These are phyloP conservation scores for Arthrobotrys megalospora DNA, from an alignment of 2,329 filamentous ascomycete genomes.

Conservation along the genomic window DNA sequence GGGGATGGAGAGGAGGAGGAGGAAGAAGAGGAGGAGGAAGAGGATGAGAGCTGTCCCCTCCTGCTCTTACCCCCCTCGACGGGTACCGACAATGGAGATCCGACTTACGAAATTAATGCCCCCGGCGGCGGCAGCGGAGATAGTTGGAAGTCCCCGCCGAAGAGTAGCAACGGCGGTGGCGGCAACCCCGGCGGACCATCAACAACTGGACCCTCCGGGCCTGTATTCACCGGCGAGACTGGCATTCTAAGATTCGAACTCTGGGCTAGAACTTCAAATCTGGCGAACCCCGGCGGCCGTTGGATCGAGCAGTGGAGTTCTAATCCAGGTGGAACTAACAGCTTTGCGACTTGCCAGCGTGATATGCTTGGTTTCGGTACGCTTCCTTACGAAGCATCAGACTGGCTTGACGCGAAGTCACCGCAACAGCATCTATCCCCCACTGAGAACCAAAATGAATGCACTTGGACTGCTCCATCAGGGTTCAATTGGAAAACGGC, in stretches of 20 bases:
- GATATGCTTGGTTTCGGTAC: neutral
- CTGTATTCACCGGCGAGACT: neutral
- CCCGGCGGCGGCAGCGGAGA: neutral
- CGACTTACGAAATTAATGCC: constrained; percentile 1
- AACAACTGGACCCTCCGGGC: neutral
- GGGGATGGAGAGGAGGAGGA: constrained; percentile 9
- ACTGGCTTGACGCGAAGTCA: neutral
- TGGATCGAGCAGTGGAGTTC: constrained; percentile 14
- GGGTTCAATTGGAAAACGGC: neutral
- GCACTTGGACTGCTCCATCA: neutral
- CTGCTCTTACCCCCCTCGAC: neutral
- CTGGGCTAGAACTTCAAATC: constrained; percentile 3
- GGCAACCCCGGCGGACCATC: neutral
- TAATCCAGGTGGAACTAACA: neutral
- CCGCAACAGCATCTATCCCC: neutral
- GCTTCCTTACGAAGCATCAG: neutral
- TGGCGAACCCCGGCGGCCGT: neutral
- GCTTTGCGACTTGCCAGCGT: neutral
- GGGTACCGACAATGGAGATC: neutral
- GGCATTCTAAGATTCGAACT: neutral
- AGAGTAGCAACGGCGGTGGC: neutral
- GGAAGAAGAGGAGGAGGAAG: constrained; percentile 15
- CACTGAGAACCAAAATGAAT: neutral
- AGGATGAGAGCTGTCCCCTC: neutral
- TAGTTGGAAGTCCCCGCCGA: neutral